Evolutionary conservation across 192 early-diverging fungal species (phyloP).

Genomic region (Gaertneriomyces semiglobifer): DNA sequence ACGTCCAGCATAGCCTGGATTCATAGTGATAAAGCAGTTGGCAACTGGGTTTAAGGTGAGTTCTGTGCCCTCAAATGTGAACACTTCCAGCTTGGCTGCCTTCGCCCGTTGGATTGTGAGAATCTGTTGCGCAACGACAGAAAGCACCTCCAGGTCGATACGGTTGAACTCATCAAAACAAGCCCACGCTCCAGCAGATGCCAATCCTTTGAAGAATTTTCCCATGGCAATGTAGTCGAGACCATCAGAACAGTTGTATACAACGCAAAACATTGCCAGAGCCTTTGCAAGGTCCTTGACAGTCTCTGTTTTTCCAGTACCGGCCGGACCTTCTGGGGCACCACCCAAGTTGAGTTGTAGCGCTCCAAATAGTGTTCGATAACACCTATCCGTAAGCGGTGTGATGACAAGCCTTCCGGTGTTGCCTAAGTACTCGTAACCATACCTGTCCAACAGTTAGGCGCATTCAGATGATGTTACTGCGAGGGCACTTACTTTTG

Average conservation of each 20-base stretch:
- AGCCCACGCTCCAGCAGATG: conserved; percentile 62
- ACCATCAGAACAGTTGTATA: conserved; percentile 64
- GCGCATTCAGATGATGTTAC: neutral
- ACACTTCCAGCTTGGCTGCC: conserved; percentile 52
- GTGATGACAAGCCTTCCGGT: conserved; percentile 59
- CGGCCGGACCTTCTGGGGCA: conserved; percentile 60
- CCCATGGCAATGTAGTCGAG: conserved; percentile 66
- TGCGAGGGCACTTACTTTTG: conserved; percentile 38
- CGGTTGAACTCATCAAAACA: conserved; percentile 64
- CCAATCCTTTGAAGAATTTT: conserved; percentile 62
- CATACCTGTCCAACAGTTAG: conserved; percentile 33
- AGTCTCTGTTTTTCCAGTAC: conserved; percentile 61
- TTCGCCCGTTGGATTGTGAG: conserved; percentile 61
- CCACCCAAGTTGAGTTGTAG: conserved; percentile 61
- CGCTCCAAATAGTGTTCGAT: conserved; percentile 58
- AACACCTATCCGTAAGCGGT: conserved; percentile 59
- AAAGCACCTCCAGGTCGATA: conserved; percentile 62
- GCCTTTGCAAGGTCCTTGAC: conserved; percentile 64
- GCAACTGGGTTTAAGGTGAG: conserved; percentile 51
- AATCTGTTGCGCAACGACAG: conserved; percentile 63
- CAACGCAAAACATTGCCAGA: conserved; percentile 64
- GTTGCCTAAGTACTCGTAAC: conserved; percentile 63
- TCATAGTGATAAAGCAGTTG: conserved; percentile 64
- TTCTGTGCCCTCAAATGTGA: conserved; percentile 59
- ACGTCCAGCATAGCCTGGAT: conserved; percentile 61